Conservation (phyloP, 768 basidiomycete genomes). For the Pleurotus djamor region DNA sequence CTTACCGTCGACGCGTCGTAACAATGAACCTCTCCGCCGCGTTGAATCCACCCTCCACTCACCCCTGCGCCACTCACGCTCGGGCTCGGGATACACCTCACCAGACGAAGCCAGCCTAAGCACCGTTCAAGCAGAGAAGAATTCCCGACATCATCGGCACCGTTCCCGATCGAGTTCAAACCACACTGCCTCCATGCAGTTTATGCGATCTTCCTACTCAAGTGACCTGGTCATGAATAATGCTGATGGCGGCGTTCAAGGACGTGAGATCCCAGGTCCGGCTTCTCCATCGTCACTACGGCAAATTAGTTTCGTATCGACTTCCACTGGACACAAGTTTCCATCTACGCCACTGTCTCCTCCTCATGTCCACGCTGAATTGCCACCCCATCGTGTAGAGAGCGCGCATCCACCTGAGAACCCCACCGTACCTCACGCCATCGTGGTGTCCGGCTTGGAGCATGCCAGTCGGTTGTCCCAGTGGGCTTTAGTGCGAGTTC, state of each 20-base stretch:
- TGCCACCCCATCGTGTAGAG: conserved; percentile 10
- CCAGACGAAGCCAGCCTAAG: conserved; percentile 1
- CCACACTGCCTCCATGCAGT: background rate
- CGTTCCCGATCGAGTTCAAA: conserved; percentile 1
- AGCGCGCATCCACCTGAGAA: conserved; percentile 17
- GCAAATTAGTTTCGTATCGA: conserved; percentile 1
- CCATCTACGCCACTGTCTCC: background rate
- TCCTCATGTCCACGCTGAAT: conserved; percentile 17
- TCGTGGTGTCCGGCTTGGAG: conserved; percentile 75
- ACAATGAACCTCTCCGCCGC: conserved; percentile 1
- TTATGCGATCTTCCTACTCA: background rate
- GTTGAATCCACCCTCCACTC: conserved; percentile 1
- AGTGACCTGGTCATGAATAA: background rate
- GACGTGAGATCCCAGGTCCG: background rate
- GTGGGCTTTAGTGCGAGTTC: conserved; percentile 48
- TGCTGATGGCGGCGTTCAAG: background rate
- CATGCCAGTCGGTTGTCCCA: conserved; percentile 53
- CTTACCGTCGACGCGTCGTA: conserved; percentile 19
- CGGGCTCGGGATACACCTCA: conserved; percentile 2
- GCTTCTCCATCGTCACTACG: background rate
- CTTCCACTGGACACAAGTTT: background rate
- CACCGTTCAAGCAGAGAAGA: conserved; percentile 3
- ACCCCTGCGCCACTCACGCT: background rate
- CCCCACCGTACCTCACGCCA: conserved; percentile 45
- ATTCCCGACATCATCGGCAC: background rate